Conservation (phyloP, 1,139 yeast species). For the Taphrina confusa region DNA sequence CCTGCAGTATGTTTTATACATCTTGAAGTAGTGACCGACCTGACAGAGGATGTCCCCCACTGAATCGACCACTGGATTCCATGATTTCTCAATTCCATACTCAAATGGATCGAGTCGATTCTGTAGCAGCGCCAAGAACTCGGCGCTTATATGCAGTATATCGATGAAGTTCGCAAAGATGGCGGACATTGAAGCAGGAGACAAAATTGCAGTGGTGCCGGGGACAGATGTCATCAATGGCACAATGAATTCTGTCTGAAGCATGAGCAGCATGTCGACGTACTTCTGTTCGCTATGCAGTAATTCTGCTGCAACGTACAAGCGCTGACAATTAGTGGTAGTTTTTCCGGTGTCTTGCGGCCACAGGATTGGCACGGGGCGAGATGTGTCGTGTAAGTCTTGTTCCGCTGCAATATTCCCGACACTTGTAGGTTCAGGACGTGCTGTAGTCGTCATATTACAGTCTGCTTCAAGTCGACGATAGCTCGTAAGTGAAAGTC, state of each 20-base stretch:
- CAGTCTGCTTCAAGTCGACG: too few relatives aligned
- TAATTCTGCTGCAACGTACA: constrained; percentile 9
- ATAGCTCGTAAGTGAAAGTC: neutral
- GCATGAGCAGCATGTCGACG: constrained; percentile 7
- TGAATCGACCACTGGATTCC: constrained; percentile 1
- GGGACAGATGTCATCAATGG: constrained; percentile 13
- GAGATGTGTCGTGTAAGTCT: too few relatives aligned
- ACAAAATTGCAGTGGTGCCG: neutral
- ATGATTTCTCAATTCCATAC: neutral
- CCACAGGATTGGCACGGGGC: too few relatives aligned
- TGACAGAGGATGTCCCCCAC: constrained; percentile 19
- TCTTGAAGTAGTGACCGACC: constrained; percentile 28
- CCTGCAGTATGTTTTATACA: constrained; percentile 28
- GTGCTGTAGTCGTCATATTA: too few relatives aligned
- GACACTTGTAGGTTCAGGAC: too few relatives aligned
- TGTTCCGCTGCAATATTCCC: too few relatives aligned
- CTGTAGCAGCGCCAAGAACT: constrained; percentile 7
- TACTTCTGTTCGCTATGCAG: constrained; percentile 20
- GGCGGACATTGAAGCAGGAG: constrained; percentile 18
- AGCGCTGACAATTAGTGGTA: neutral
- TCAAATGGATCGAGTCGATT: constrained; percentile 18
- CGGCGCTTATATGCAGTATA: constrained; percentile 16
- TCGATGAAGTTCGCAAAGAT: constrained; percentile 31
- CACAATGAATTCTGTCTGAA: constrained; percentile 9
- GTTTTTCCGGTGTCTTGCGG: neutral